A percentile compares a stretch with the other conserved stretches of the same genome.
Evolutionary conservation across 1,139 yeast species (phyloP).

Genomic region (Groenewaldozyma sp.): DNA sequence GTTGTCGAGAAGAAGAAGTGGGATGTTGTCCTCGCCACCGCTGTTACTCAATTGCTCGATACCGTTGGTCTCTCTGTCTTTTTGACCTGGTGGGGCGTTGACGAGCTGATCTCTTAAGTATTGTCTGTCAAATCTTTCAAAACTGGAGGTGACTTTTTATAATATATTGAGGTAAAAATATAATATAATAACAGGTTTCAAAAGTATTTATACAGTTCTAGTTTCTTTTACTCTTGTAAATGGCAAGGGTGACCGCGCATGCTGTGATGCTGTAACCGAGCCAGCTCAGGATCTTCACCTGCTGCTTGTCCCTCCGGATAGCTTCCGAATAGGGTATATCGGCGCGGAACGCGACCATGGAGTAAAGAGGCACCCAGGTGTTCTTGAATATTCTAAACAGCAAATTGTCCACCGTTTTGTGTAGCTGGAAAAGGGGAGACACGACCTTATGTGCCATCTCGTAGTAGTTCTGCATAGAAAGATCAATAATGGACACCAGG

Average conservation of each 20-base stretch:
- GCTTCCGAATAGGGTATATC: conserved; percentile 75
- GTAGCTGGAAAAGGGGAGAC: conserved; percentile 48
- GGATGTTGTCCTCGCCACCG: conserved; percentile 30
- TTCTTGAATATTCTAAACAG: conserved; percentile 50
- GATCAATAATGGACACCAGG: conserved; percentile 60
- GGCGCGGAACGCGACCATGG: conserved; percentile 85
- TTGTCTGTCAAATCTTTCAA: too few relatives aligned
- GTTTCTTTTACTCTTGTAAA: too few relatives aligned
- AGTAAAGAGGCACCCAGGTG: conserved; percentile 76
- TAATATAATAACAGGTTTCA: too few relatives aligned
- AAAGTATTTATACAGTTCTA: too few relatives aligned
- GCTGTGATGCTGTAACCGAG: background rate
- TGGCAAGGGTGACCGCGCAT: background rate
- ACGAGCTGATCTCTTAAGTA: too few relatives aligned
- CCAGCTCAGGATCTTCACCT: conserved; percentile 25
- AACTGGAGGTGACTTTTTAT: too few relatives aligned
- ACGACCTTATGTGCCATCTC: conserved; percentile 86
- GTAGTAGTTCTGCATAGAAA: conserved; percentile 71
- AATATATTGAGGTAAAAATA: too few relatives aligned
- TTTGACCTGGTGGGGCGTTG: conserved; percentile 31
- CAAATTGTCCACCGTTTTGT: conserved; percentile 59
- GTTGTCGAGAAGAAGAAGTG: conserved; percentile 30
- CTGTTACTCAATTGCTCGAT: conserved; percentile 31
- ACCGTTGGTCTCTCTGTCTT: conserved; percentile 35
- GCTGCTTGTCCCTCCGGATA: conserved; percentile 43